Conservation (phyloP, 139 green algal species). For the Desmodesmus armatus region DNA sequence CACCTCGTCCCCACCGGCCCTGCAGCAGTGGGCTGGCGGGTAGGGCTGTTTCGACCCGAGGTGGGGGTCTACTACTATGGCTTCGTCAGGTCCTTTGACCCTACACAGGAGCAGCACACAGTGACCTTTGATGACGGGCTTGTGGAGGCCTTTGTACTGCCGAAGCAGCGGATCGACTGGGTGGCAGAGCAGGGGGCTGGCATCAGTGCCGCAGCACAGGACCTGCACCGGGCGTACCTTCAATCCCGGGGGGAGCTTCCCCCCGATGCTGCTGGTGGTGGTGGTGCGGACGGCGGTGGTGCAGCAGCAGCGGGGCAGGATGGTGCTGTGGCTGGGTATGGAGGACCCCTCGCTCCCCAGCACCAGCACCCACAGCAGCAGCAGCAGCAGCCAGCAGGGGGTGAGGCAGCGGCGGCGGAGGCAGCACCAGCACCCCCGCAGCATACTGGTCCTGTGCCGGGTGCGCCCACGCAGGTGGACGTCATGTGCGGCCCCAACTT, state of each 20-base stretch:
- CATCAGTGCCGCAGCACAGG: not conserved
- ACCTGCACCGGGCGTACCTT: constrained; percentile 4
- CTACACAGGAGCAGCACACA: constrained; percentile 26
- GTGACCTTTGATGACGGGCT: constrained; percentile 77
- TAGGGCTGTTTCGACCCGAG: constrained; percentile 53
- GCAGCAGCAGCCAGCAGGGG: not conserved
- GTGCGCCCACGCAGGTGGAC: constrained; percentile 57
- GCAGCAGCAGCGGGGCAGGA: constrained; percentile 20
- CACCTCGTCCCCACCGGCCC: not conserved
- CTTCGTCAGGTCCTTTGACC: constrained; percentile 43
- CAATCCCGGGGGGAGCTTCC: not conserved
- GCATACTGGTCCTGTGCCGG: constrained; percentile 42
- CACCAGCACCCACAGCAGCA: constrained; percentile 14
- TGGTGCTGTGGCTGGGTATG: not conserved
- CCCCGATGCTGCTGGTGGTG: not conserved
- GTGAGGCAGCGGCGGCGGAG: not conserved
- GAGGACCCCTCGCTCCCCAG: not conserved
- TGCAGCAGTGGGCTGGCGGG: constrained; percentile 42
- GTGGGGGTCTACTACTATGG: constrained; percentile 61
- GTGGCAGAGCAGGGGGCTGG: not conserved
- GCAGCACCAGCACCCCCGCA: not conserved
- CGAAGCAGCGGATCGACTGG: constrained; percentile 48
- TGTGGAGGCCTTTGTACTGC: constrained; percentile 58
- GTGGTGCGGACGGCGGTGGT: constrained; percentile 1
- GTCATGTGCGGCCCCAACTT: constrained; percentile 72